phyloP scores from a whole-genome alignment of 495 filamentous ascomycete species.

The Aspergillus steynii region DNA sequence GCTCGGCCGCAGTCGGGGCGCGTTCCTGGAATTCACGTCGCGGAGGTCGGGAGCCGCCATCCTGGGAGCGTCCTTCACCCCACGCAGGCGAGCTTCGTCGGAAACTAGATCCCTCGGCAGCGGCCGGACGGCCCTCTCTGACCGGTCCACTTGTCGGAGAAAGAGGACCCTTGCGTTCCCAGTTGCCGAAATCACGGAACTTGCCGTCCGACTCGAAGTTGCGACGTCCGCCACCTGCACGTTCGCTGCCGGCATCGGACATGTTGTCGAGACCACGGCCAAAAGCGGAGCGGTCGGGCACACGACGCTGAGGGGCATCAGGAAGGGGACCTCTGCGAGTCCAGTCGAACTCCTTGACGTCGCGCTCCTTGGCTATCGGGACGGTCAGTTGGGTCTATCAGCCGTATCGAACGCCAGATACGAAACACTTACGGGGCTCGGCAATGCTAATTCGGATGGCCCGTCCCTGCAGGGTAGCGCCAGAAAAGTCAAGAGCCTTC shows the following conservation, averaged over 20 bases:
- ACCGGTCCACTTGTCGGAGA: conserved; percentile 64
- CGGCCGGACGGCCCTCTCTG: conserved; percentile 69
- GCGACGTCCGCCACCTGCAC: conserved; percentile 45
- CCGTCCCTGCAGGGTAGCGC: conserved; percentile 77
- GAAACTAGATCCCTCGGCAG: conserved; percentile 61
- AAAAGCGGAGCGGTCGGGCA: conserved; percentile 48
- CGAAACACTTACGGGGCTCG: conserved; percentile 68
- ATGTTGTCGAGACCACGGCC: conserved; percentile 51
- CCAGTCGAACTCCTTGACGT: conserved; percentile 65
- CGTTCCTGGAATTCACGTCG: conserved; percentile 79
- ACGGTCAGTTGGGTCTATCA: conserved; percentile 25
- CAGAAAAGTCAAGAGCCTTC: conserved; percentile 81
- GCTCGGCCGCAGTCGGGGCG: conserved; percentile 77
- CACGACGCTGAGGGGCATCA: conserved; percentile 58
- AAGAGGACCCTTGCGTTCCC: conserved; percentile 93
- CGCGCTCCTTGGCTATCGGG: conserved; percentile 69
- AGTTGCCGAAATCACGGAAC: conserved; percentile 83
- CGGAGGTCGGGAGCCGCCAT: conserved; percentile 80
- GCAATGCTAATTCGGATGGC: conserved; percentile 86
- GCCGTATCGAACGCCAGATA: conserved; percentile 1
- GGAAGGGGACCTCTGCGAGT: conserved; percentile 87
- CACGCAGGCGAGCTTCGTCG: conserved; percentile 75
- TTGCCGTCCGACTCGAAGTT: conserved; percentile 75
- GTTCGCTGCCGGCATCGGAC: conserved; percentile 55
- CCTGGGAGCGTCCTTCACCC: conserved; percentile 80